These are phyloP conservation scores for Trypanosoma vivax DNA, from an alignment of 208 protist genomes.

Conservation along the genomic window DNA sequence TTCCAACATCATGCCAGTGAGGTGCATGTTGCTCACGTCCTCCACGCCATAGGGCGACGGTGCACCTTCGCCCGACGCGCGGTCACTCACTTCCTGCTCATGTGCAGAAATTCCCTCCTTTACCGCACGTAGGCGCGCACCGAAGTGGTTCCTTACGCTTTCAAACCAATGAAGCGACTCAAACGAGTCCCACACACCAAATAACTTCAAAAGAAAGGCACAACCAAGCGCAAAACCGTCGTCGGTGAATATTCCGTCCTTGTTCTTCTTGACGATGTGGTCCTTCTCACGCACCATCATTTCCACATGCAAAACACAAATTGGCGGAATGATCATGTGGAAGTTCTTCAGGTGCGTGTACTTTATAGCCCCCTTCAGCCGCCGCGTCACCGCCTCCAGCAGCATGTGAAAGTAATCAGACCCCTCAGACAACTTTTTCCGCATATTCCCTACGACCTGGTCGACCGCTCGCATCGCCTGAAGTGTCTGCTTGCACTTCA, in stretches of 20 bases:
- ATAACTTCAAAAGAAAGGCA: conserved; percentile 93
- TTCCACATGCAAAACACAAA: conserved; percentile 92
- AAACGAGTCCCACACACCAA: conserved; percentile 88
- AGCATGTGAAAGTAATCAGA: conserved; percentile 95
- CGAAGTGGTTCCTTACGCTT: conserved; percentile 29
- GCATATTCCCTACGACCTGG: conserved; percentile 64
- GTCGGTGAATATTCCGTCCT: conserved; percentile 90
- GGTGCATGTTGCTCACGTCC: conserved; percentile 59
- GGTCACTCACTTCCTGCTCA: conserved; percentile 7
- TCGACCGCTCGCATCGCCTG: conserved; percentile 76
- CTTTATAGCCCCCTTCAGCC: conserved; percentile 37
- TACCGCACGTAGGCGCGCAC: conserved; percentile 17
- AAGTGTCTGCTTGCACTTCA: conserved; percentile 15
- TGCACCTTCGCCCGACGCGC: not conserved
- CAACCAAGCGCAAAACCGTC: conserved; percentile 97
- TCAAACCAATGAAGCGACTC: conserved; percentile 96
- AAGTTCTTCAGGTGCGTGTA: conserved; percentile 91
- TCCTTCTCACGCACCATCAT: conserved; percentile 93
- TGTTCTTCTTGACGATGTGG: conserved; percentile 86
- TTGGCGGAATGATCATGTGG: conserved; percentile 93
- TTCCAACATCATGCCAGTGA: conserved; percentile 52
- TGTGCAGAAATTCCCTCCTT: conserved; percentile 25
- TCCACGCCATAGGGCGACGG: conserved; percentile 15
- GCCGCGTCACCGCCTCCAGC: conserved; percentile 85
- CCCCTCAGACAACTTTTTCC: conserved; percentile 86